Evolutionary conservation across 345 rosid genomes (phyloP).

Genomic region (Microthlaspi erraticum): DNA sequence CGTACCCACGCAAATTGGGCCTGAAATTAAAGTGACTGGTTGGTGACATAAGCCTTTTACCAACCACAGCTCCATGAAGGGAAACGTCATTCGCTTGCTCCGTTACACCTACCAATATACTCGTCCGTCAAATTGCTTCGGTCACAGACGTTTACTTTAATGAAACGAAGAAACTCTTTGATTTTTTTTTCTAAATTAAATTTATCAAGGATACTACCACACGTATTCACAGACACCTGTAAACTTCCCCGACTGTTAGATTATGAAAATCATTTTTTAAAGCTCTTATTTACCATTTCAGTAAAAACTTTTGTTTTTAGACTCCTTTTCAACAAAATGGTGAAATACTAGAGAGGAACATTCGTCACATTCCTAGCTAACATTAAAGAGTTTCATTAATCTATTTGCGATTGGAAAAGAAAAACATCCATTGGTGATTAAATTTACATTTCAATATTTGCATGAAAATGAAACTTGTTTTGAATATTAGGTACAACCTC

Average conservation of each 20-base stretch:
- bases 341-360: not conserved
- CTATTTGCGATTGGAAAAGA: not conserved
- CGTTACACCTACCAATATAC: not conserved
- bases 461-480: not conserved
- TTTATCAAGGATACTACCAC: not conserved
- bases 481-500: slow-evolving; percentile 25
- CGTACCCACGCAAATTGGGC: slow-evolving; percentile 39
- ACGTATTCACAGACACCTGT: slow-evolving; percentile 5
- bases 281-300: not conserved
- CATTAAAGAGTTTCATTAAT: not conserved
- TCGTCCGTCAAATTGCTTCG: slow-evolving; percentile 18
- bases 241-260: too few species aligned
- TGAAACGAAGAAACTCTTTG: not conserved
- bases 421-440: not conserved
- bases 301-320: not conserved
- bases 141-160: slow-evolving; percentile 18
- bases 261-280: not conserved
- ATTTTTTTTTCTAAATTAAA: not conserved
- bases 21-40: slow-evolving; percentile 33
- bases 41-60: slow-evolving; percentile 29
- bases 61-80: not conserved
- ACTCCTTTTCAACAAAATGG: not conserved
- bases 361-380: not conserved
- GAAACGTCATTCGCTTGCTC: not conserved
- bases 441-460: slow-evolving; percentile 6